Percentiles rank a stretch among this genome's conserved stretches.
phyloP scores from a whole-genome alignment of 2,329 filamentous ascomycete species.

The Dendrostoma leiphaemia region DNA sequence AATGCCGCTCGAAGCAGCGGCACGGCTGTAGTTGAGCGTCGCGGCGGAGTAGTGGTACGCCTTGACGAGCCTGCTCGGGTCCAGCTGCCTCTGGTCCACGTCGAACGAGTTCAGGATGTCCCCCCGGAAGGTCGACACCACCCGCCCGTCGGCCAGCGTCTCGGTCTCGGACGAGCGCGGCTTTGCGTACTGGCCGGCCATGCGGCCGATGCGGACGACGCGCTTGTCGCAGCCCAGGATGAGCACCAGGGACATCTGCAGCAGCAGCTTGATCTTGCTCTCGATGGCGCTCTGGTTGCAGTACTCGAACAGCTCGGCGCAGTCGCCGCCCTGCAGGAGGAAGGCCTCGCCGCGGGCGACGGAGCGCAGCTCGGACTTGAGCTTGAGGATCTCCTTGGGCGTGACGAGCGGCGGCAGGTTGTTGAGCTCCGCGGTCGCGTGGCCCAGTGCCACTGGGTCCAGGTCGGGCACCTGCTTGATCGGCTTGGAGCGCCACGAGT shows the following conservation, averaged over 20 bases:
- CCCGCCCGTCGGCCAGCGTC: constrained; percentile 66
- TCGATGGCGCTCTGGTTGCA: constrained; percentile 88
- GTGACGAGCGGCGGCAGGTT: constrained; percentile 76
- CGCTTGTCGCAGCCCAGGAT: constrained; percentile 82
- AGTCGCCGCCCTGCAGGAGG: constrained; percentile 93
- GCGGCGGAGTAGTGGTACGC: constrained; percentile 96
- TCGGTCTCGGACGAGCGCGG: constrained; percentile 88
- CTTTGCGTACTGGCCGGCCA: constrained; percentile 98
- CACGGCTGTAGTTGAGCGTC: constrained; percentile 89
- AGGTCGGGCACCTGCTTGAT: constrained; percentile 75
- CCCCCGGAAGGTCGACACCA: constrained; percentile 87
- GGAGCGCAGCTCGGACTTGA: constrained; percentile 77
- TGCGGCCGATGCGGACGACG: constrained; percentile 90
- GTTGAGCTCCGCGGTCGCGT: constrained; percentile 62
- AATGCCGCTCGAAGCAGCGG: constrained; percentile 80
- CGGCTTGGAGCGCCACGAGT: constrained; percentile 74
- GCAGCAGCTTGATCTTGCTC: constrained; percentile 90
- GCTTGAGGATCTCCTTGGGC: constrained; percentile 73
- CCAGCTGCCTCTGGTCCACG: constrained; percentile 71
- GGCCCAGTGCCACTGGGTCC: constrained; percentile 56
- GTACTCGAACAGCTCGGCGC: constrained; percentile 96
- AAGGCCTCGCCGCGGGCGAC: constrained; percentile 91
- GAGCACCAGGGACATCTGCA: constrained; percentile 95
- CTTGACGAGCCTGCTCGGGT: constrained; percentile 79
- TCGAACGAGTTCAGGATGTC: constrained; percentile 93